Evolutionary conservation across 2,329 filamentous ascomycete species (phyloP).

Genomic region (Grosmannia serpens): DNA sequence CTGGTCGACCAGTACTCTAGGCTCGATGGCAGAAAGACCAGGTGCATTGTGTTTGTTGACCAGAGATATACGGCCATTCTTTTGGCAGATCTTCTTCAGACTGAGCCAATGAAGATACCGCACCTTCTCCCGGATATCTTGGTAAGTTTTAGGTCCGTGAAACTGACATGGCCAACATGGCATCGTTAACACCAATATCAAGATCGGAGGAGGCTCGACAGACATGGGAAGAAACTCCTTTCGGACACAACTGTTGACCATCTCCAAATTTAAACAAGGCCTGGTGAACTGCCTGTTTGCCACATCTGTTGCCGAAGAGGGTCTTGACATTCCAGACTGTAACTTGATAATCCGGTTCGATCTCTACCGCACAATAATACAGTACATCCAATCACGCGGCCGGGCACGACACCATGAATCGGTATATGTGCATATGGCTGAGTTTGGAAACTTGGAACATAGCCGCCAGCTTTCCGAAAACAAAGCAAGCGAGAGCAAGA

Average conservation of each 20-base stretch:
- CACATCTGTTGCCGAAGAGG: constrained; percentile 57
- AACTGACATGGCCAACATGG: neutral
- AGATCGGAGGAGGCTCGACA: constrained; percentile 8
- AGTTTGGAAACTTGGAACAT: constrained; percentile 55
- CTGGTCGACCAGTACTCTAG: constrained; percentile 52
- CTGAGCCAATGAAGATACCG: constrained; percentile 39
- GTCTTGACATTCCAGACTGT: constrained; percentile 56
- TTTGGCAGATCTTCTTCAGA: constrained; percentile 55
- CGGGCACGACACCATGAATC: constrained; percentile 70
- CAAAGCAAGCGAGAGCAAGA: constrained; percentile 44
- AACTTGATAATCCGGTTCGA: constrained; percentile 68
- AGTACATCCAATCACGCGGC: constrained; percentile 88
- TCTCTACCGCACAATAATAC: constrained; percentile 78
- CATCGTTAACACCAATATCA: neutral
- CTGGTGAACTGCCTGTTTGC: constrained; percentile 53
- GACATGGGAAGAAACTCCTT: constrained; percentile 10
- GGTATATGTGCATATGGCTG: constrained; percentile 74
- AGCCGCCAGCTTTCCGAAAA: constrained; percentile 44
- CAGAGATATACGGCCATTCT: constrained; percentile 66
- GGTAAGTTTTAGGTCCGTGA: constrained; percentile 26
- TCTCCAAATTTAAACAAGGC: constrained; percentile 52
- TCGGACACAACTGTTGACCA: constrained; percentile 59
- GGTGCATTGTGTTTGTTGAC: constrained; percentile 80
- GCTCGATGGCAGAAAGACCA: constrained; percentile 38
- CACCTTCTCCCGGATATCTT: constrained; percentile 52